These are phyloP conservation scores for Viridothelium virens DNA, from an alignment of 495 filamentous ascomycete species.

Conservation along the genomic window DNA sequence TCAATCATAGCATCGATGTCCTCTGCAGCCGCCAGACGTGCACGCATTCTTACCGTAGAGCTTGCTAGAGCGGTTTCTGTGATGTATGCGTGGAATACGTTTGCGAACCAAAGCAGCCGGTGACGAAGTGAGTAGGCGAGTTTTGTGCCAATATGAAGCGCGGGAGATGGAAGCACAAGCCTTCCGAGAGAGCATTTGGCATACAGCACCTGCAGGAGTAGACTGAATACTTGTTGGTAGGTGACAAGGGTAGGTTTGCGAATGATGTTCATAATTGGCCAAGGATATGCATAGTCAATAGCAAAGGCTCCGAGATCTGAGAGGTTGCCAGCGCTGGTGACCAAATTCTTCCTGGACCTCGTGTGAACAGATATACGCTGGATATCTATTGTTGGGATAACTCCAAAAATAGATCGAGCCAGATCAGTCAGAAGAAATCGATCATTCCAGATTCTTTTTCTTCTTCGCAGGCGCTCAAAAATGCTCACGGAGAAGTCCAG, in stretches of 20 bases:
- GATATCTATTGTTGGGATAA: slow-evolving; percentile 42
- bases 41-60: slow-evolving; percentile 45
- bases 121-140: slow-evolving; percentile 57
- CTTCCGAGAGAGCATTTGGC: slow-evolving; percentile 61
- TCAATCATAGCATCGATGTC: slow-evolving; percentile 78
- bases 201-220: slow-evolving; percentile 69
- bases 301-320: slow-evolving; percentile 14
- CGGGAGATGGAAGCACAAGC: slow-evolving; percentile 36
- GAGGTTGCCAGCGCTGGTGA: neutral
- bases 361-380: neutral
- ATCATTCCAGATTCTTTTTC: slow-evolving; percentile 67
- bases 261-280: slow-evolving; percentile 82
- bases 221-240: slow-evolving; percentile 64
- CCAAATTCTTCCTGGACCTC: neutral
- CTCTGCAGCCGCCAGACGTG: slow-evolving; percentile 48
- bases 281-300: slow-evolving; percentile 47
- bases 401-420: slow-evolving; percentile 59
- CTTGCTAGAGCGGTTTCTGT: slow-evolving; percentile 62
- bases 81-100: slow-evolving; percentile 65
- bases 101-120: slow-evolving; percentile 73
- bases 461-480: slow-evolving; percentile 68
- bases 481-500: slow-evolving; percentile 57
- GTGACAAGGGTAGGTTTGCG: slow-evolving; percentile 48
- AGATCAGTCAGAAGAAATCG: slow-evolving; percentile 74
- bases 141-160: slow-evolving; percentile 30